phyloP scores from a whole-genome alignment of 164 flowering plant genomes.

The Aristolochia fimbriata region DNA sequence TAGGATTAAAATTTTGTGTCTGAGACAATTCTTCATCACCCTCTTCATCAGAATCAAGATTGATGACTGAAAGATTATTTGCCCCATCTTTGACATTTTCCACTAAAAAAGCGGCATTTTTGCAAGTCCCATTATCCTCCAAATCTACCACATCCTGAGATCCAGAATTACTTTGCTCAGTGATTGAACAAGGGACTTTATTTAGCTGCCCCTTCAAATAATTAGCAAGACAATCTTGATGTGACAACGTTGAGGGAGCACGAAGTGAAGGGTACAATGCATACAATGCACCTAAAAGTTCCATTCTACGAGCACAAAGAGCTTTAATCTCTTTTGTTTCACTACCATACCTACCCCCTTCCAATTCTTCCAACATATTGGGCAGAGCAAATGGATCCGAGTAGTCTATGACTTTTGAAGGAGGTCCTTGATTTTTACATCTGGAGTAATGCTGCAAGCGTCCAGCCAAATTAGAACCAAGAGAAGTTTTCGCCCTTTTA shows the following conservation, averaged over 20 bases:
- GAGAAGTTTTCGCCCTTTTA: constrained; percentile 16
- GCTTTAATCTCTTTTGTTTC: constrained; percentile 31
- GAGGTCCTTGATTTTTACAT: neutral
- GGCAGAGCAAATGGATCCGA: constrained; percentile 27
- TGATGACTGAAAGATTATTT: constrained; percentile 7
- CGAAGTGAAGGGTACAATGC: constrained; percentile 7
- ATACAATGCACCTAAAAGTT: constrained; percentile 4
- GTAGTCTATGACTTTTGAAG: constrained; percentile 7
- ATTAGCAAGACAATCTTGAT: neutral
- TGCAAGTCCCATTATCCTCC: constrained; percentile 14
- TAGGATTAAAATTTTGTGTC: neutral
- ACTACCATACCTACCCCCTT: constrained; percentile 35
- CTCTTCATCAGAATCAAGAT: constrained; percentile 43
- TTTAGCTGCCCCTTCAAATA: too few species aligned
- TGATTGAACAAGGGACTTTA: neutral
- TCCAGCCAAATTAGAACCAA: constrained; percentile 1
- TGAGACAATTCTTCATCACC: constrained; percentile 7
- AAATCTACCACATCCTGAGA: constrained; percentile 14
- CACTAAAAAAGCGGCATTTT: constrained; percentile 1
- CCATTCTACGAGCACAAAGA: constrained; percentile 15
- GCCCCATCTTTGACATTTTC: neutral
- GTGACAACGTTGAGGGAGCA: neutral
- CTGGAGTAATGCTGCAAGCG: constrained; percentile 3
- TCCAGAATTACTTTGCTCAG: neutral
- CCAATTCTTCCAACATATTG: constrained; percentile 17